Evolutionary conservation across 176 grass and related monocot species (phyloP), one percentile per base, ranked within the genome.

Genomic region (Lolium perenne): DNA sequence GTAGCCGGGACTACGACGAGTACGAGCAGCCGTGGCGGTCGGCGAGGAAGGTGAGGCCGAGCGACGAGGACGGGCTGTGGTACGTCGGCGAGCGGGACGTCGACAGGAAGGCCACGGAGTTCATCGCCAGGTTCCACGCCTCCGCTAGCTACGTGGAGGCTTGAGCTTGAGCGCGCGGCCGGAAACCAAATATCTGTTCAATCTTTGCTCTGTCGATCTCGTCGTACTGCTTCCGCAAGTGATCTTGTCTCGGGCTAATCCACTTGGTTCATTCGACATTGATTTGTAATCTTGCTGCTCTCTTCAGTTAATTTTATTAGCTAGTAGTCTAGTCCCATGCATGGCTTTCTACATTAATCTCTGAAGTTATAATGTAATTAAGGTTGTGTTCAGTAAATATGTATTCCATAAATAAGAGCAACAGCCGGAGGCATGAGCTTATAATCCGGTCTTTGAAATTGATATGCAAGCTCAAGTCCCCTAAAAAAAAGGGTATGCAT

Each of bases 41-140:
- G 81, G 82, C 83, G 20, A 92, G 59, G 25, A 92, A 86, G 85
- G 86, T 97, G 53, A 64, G 91, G 78, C 93, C 95, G 46, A 95
- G 93, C 87, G 95, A 97, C 64, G 83, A 95, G 67, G 92, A 97
- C 58, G 62, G 88, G 64, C 71, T 85, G 10, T 45, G 81, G 66
- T 94, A 91, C 74, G 77, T 94, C 32, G 88, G 93, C 5, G 91
- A 97, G 83, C 82, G 70, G 14, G 89, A 95, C 86, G 91, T 97
- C 43, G 93, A 97, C 87, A 53, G 20, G 86, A 88, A 91, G 86
- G 90, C 90, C 29, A 48, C 81, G 9, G 86, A 75, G 77, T 91
- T 38, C 90, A 91, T 91, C 35, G 77, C 77, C 71, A 82, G 21
- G 78, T 82, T 91, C 82, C 90, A 49, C 35, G 89, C 81, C 23